Evolutionary conservation across 306 rosid species (phyloP).

Genomic region (Cicer judaicum): DNA sequence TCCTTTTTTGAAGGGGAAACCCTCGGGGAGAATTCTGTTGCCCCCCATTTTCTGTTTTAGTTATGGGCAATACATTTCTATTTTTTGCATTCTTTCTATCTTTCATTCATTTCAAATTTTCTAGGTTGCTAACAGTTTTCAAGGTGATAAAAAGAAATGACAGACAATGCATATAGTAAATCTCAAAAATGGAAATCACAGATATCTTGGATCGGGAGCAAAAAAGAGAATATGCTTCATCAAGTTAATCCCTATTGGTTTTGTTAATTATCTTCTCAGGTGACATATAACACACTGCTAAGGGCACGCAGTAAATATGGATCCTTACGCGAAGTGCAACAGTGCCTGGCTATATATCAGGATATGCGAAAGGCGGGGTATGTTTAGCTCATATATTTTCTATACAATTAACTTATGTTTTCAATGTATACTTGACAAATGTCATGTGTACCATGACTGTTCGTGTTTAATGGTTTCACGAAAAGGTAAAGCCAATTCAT

Average conservation of each 20-base stretch:
- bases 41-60: background rate
- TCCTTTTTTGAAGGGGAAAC: slow-evolving; percentile 1
- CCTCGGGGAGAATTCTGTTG: background rate
- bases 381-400: slow-evolving; percentile 25
- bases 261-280: slow-evolving; percentile 57
- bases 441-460: slow-evolving; percentile 22
- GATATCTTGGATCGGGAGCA: slow-evolving; percentile 20
- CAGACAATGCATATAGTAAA: slow-evolving; percentile 28
- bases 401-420: slow-evolving; percentile 27
- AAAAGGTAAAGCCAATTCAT: slow-evolving; percentile 12
- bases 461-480: slow-evolving; percentile 29
- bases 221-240: slow-evolving; percentile 38
- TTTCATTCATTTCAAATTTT: background rate
- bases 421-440: slow-evolving; percentile 8
- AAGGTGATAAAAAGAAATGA: slow-evolving; percentile 35
- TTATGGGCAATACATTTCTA: background rate
- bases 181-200: slow-evolving; percentile 29
- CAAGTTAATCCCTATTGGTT: slow-evolving; percentile 26
- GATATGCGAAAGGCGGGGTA: slow-evolving; percentile 98
- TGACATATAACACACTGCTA: slow-evolving; percentile 84
- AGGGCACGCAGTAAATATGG: slow-evolving; percentile 81
- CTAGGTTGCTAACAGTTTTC: slow-evolving; percentile 2
- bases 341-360: slow-evolving; percentile 82
- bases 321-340: slow-evolving; percentile 81
- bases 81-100: background rate